phyloP scores from a whole-genome alignment of 345 rosid species.

The Eucalyptus virginea region DNA sequence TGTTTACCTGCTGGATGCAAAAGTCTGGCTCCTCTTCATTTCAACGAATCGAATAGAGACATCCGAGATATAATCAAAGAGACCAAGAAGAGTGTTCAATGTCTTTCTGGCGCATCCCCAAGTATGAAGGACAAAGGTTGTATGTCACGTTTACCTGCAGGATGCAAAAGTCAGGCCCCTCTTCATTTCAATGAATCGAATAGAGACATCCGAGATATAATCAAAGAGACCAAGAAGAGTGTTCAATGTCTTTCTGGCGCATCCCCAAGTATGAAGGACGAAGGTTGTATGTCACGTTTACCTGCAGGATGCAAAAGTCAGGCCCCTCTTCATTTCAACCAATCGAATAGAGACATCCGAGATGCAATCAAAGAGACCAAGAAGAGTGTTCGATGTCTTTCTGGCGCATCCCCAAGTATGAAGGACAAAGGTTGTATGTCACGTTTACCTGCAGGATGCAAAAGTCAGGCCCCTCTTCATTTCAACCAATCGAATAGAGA shows the following conservation, averaged over 20 bases:
- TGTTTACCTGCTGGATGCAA: neutral
- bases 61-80: neutral
- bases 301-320: neutral
- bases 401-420: neutral
- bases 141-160: neutral
- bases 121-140: neutral
- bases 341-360: neutral
- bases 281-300: neutral
- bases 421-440: neutral
- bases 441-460: neutral
- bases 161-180: neutral
- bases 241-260: neutral
- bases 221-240: neutral
- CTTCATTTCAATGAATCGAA: neutral
- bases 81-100: neutral
- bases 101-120: neutral
- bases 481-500: neutral
- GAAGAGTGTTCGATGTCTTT: neutral
- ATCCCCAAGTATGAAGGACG: neutral
- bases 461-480: neutral
- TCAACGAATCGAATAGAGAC: neutral
- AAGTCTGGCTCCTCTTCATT: neutral
- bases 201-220: neutral
- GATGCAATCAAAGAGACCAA: neutral
- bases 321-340: neutral